Evolutionary conservation across 805 yeast genomes (phyloP).

Genomic region (Cyberlindnera xishuangbannaensis): DNA sequence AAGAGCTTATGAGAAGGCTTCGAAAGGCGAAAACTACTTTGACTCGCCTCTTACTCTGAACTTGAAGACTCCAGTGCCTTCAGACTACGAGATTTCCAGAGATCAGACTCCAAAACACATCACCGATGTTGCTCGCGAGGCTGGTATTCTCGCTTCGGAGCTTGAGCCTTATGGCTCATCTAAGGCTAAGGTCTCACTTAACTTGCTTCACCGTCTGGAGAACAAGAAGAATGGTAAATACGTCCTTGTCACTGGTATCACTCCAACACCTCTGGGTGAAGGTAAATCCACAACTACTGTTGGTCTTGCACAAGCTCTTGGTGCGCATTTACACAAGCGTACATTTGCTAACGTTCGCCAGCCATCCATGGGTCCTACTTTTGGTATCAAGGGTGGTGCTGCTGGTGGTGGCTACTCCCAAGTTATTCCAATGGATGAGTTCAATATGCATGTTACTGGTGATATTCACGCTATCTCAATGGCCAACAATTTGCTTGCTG

Average conservation of each 20-base stretch:
- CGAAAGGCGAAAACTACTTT: constrained; percentile 23
- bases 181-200: constrained; percentile 70
- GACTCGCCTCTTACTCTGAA: constrained; percentile 47
- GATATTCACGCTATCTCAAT: constrained; percentile 81
- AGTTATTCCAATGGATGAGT: constrained; percentile 85
- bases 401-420: constrained; percentile 89
- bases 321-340: constrained; percentile 64
- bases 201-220: constrained; percentile 55
- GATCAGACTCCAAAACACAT: constrained; percentile 69
- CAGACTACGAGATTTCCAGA: constrained; percentile 74
- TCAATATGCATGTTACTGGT: constrained; percentile 81
- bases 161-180: constrained; percentile 70
- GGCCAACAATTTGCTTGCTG: constrained; percentile 77
- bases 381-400: constrained; percentile 87
- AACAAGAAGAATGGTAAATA: constrained; percentile 62
- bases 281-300: constrained; percentile 83
- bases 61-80: constrained; percentile 65
- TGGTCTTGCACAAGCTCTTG: constrained; percentile 76
- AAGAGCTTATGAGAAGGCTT: constrained; percentile 24
- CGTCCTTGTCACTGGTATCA: constrained; percentile 74
- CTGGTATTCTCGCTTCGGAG: constrained; percentile 50
- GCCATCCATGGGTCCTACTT: constrained; percentile 87
- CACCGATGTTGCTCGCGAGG: constrained; percentile 62
- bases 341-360: constrained; percentile 80
- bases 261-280: constrained; percentile 83